phyloP scores from a whole-genome alignment of 169 alveolate species.

The Plasmodium ovale region DNA sequence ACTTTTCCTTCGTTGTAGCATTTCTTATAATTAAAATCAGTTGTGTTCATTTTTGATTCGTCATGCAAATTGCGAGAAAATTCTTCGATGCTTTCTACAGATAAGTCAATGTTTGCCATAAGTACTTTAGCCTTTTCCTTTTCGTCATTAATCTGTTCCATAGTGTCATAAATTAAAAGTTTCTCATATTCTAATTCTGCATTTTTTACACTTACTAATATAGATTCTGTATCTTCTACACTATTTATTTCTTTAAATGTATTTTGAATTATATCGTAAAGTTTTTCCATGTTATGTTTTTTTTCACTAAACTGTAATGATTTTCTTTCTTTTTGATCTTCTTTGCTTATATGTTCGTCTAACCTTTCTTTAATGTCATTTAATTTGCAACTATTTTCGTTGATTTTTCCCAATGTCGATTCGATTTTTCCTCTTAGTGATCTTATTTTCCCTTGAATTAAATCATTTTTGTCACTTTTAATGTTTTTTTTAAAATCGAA shows the following conservation, averaged over 20 bases:
- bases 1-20: too few species aligned
- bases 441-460: too few species aligned
- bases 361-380: too few species aligned
- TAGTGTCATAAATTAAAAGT: conserved; percentile 6
- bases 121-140: not conserved
- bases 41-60: not conserved
- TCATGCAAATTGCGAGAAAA: not conserved
- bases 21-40: not conserved
- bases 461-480: too few species aligned
- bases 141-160: not conserved
- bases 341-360: too few species aligned
- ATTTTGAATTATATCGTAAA: not conserved
- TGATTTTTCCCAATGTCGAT: too few species aligned
- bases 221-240: not conserved
- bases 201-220: not conserved
- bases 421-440: too few species aligned
- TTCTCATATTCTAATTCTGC: not conserved
- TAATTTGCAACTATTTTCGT: too few species aligned
- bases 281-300: not conserved
- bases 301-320: not conserved
- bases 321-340: too few species aligned
- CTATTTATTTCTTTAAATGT: not conserved
- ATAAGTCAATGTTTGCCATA: not conserved
- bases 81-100: not conserved
- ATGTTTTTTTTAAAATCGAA: too few species aligned